These are phyloP conservation scores for Dioscorea alata DNA, from an alignment of 106 monocot genomes.

Conservation along the genomic window DNA sequence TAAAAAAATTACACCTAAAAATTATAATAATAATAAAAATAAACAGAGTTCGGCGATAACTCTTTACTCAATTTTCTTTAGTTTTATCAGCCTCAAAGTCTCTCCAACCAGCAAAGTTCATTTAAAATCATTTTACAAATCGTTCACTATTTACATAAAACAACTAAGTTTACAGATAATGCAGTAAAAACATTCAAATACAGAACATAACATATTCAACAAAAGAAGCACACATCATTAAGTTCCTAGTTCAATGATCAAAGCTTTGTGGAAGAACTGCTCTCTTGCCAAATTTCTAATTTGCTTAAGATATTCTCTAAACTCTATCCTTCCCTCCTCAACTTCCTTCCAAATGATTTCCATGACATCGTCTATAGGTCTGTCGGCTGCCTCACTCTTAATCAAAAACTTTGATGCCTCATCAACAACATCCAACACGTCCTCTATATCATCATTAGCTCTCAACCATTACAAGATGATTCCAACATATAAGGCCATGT, in stretches of 20 bases:
- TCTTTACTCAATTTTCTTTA: too few species aligned
- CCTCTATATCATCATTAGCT: background rate
- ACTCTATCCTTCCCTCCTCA: background rate
- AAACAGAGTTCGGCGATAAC: too few species aligned
- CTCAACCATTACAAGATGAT: constrained; percentile 20
- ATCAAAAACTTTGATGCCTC: background rate
- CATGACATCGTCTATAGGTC: constrained; percentile 19
- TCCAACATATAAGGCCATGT: background rate
- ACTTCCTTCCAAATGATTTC: constrained; percentile 6
- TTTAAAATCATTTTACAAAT: too few species aligned
- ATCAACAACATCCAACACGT: constrained; percentile 10
- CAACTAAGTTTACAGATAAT: too few species aligned
- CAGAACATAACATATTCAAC: too few species aligned
- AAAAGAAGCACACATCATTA: background rate
- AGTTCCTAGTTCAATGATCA: background rate
- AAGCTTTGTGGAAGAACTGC: constrained; percentile 19
- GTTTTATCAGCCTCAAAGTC: too few species aligned
- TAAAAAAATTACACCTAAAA: too few species aligned
- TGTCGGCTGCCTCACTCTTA: constrained; percentile 15
- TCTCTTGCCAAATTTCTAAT: constrained; percentile 24
- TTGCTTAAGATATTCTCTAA: constrained; percentile 24
- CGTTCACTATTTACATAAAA: too few species aligned
- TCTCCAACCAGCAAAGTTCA: too few species aligned
- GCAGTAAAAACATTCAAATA: too few species aligned
- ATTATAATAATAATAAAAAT: too few species aligned